Evolutionary conservation across 2,329 filamentous ascomycete species (phyloP).

Genomic region (Pseudogymnoascus sp.): DNA sequence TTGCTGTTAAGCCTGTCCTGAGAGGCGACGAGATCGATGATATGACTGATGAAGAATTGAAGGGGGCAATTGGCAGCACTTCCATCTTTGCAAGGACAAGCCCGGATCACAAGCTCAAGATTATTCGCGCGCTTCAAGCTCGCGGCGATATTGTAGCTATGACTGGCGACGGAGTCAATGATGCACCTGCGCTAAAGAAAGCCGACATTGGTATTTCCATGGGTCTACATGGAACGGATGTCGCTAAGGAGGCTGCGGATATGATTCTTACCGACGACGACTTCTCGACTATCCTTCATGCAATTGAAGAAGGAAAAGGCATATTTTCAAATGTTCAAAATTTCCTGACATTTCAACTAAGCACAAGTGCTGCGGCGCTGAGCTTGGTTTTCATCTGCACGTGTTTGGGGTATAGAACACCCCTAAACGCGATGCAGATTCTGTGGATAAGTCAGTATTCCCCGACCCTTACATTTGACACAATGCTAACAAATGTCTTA

Average conservation of each 20-base stretch:
- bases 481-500: conserved; percentile 36
- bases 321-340: conserved; percentile 99
- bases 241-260: conserved; percentile 91
- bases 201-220: conserved; percentile 97
- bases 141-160: conserved; percentile 96
- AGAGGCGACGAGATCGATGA: conserved; percentile 85
- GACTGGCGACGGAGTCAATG: conserved; percentile 97
- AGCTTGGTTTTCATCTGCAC: conserved; percentile 89
- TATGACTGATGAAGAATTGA: conserved; percentile 80
- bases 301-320: conserved; percentile 97
- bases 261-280: conserved; percentile 89
- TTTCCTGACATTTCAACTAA: conserved; percentile 96
- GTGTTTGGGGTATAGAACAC: conserved; percentile 86
- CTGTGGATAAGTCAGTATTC: conserved; percentile 87
- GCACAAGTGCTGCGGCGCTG: conserved; percentile 88
- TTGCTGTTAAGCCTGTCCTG: conserved; percentile 64
- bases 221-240: conserved; percentile 90
- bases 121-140: conserved; percentile 81
- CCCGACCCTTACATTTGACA: not conserved
- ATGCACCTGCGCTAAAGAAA: conserved; percentile 92
- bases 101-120: conserved; percentile 97
- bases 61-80: conserved; percentile 76
- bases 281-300: conserved; percentile 83
- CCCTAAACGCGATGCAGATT: conserved; percentile 98
- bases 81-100: conserved; percentile 95